Evolutionary conservation across 495 filamentous ascomycete genomes (phyloP), one percentile per base, ranked within the genome.

Genomic region (Glonium stellatum): DNA sequence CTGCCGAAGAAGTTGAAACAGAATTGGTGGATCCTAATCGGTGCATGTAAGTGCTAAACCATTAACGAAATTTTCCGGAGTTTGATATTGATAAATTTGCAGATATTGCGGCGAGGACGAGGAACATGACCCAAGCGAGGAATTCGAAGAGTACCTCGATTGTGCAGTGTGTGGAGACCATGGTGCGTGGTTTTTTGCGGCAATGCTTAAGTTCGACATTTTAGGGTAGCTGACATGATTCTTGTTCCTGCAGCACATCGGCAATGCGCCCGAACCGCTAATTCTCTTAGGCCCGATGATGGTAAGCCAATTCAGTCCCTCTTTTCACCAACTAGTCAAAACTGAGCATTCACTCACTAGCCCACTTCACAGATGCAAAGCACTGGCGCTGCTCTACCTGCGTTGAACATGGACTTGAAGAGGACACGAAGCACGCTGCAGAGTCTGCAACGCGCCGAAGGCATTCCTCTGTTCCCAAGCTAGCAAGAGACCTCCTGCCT

Each of bases 161-260:
- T 97, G 92, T 71, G 75, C 73, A 58, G 81, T 85, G 59, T 97
- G 93, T 73, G 87, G 84, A 55, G 88, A 96, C 72, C 89, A 95
- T 76, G 87, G 92, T 97, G 75, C 60, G 67, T 55, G 55, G 59
- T 70, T 69, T 60, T 66, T 54, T 62, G 65, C 68, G 9, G 56
- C 27, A 50, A 54, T 42, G 27, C 63, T 61, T 39, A 60, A 67
- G 60, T 67, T 66, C 60, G 61, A 68, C 27, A 53, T 41, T 60
- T 52, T 55, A 35, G 52, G 58, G 56, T 61, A 52, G 69, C 71
- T 73, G 68, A 73, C 60, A 58, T 65, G 59, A 62, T 65, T 63
- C 70, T 59, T 64, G 69, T 70, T 66, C 67, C 64, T 75, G 72
- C 74, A 90, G 92, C 92, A 59, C 92, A 97, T 79, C 84, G 88